Percentiles rank a stretch among this genome's conserved stretches.
phyloP scores from a whole-genome alignment of 2,329 filamentous ascomycete species.

The Gnomoniopsis sp. region DNA sequence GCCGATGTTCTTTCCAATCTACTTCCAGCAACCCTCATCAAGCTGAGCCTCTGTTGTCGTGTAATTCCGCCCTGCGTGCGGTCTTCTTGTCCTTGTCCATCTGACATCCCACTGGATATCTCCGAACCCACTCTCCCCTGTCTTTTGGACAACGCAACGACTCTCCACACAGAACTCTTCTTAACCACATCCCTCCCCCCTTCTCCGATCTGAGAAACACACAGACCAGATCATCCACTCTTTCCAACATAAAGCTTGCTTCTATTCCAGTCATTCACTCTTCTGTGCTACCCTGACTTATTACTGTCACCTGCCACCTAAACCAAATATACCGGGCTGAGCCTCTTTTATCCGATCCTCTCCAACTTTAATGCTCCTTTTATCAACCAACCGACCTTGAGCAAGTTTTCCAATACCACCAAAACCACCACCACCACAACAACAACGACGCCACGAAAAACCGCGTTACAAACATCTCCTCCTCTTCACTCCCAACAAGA shows the following conservation, averaged over 20 bases:
- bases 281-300: slow-evolving; percentile 3
- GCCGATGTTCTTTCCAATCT: slow-evolving; percentile 2
- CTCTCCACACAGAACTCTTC: slow-evolving; percentile 6
- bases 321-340: slow-evolving; percentile 18
- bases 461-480: slow-evolving; percentile 9
- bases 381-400: background rate
- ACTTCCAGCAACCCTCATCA: slow-evolving; percentile 2
- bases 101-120: slow-evolving; percentile 14
- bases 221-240: slow-evolving; percentile 18
- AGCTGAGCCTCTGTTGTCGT: slow-evolving; percentile 7
- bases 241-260: slow-evolving; percentile 13
- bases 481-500: background rate
- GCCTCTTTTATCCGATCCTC: slow-evolving; percentile 9
- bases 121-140: slow-evolving; percentile 14
- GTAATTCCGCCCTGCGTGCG: slow-evolving; percentile 10
- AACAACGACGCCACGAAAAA: background rate
- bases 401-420: background rate
- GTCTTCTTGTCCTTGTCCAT: background rate
- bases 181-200: background rate
- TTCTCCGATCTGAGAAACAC: slow-evolving; percentile 14
- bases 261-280: slow-evolving; percentile 15
- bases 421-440: background rate
- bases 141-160: slow-evolving; percentile 6
- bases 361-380: slow-evolving; percentile 3
- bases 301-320: background rate